phyloP scores from a whole-genome alignment of 805 yeast genomes.

The Wickerhamomyces chambardii region DNA sequence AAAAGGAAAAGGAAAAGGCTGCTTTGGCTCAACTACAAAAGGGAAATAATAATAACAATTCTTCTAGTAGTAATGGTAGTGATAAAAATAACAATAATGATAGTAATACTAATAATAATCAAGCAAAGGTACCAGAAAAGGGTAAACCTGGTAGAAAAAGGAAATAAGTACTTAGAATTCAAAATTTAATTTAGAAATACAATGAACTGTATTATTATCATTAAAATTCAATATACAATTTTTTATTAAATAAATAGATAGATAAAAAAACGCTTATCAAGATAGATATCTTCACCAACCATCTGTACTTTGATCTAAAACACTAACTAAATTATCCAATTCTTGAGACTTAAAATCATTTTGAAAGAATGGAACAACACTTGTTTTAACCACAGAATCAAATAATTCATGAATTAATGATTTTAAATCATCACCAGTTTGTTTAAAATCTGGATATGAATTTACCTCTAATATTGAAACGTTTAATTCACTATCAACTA shows the following conservation, averaged over 20 bases:
- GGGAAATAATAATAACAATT: conserved; percentile 12
- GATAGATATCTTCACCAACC: conserved; percentile 20
- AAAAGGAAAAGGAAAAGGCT: conserved; percentile 7
- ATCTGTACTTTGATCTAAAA: conserved; percentile 26
- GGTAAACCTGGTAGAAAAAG: background rate
- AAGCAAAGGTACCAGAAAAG: background rate
- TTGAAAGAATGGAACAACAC: conserved; percentile 40
- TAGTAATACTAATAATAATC: too few relatives aligned
- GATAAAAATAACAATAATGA: conserved; percentile 1
- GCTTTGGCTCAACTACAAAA: conserved; percentile 19
- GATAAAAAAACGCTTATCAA: background rate
- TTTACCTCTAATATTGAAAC: conserved; percentile 77
- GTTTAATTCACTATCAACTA: conserved; percentile 46
- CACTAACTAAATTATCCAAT: conserved; percentile 24
- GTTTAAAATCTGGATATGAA: conserved; percentile 94
- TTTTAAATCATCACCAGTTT: conserved; percentile 77
- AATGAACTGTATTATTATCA: too few relatives aligned
- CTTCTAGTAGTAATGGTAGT: conserved; percentile 8
- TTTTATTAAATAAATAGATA: too few relatives aligned
- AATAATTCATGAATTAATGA: conserved; percentile 58
- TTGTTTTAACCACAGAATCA: conserved; percentile 38
- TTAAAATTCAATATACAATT: too few relatives aligned
- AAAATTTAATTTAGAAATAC: too few relatives aligned
- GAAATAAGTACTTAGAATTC: too few relatives aligned
- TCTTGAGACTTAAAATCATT: conserved; percentile 5